These are phyloP conservation scores for Nannizziopsis barbatae DNA, from an alignment of 2,329 filamentous ascomycete species.

Conservation along the genomic window DNA sequence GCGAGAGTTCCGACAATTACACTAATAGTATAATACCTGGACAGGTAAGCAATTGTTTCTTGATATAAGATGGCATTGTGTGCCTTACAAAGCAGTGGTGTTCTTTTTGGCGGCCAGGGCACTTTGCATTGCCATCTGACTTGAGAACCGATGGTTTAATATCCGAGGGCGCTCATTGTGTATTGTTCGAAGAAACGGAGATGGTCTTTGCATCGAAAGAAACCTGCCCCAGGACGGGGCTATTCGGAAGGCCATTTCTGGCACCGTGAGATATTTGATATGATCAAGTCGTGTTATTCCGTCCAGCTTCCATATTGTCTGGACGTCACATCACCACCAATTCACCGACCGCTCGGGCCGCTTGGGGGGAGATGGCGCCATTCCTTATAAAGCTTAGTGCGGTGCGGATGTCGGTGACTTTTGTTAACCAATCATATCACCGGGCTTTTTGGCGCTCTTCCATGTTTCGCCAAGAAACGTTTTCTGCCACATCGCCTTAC, in stretches of 20 bases:
- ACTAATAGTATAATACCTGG: conserved; percentile 53
- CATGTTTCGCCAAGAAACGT: too few species aligned
- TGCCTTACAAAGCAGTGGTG: conserved; percentile 41
- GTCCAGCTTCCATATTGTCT: neutral
- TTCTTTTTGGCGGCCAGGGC: conserved; percentile 39
- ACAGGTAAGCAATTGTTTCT: conserved; percentile 8
- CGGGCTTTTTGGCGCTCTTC: too few species aligned
- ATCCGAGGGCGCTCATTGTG: neutral
- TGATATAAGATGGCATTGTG: neutral
- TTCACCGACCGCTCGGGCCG: too few species aligned
- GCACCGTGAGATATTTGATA: neutral
- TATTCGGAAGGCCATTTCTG: conserved; percentile 4
- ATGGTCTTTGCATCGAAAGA: neutral
- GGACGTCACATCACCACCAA: too few species aligned
- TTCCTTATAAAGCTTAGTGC: too few species aligned
- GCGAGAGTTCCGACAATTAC: conserved; percentile 53
- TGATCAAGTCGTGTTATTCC: too few species aligned
- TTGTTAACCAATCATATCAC: too few species aligned
- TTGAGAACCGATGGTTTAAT: conserved; percentile 9
- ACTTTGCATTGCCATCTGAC: conserved; percentile 9
- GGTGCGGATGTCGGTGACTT: too few species aligned
- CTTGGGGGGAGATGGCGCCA: too few species aligned
- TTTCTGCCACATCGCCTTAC: too few species aligned
- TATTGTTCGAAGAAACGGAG: neutral
- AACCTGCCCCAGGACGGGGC: conserved; percentile 5